phyloP scores from a whole-genome alignment of 495 filamentous ascomycete species.

The Elasticomyces elasticus region DNA sequence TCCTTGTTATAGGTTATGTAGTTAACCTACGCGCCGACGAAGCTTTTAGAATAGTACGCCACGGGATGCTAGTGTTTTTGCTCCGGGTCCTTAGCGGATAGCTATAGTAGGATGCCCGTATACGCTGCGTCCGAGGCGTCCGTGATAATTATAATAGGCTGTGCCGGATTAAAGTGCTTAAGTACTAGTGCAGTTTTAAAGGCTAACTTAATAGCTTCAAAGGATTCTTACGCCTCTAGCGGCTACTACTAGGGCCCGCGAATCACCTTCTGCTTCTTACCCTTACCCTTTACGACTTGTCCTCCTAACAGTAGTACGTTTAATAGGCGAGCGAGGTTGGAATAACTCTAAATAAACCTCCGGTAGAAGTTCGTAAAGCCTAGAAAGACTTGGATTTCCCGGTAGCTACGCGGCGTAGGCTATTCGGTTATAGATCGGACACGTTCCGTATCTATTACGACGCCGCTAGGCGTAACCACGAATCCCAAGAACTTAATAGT shows the following conservation, averaged over 20 bases:
- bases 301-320: not conserved
- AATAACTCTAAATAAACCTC: constrained; percentile 18
- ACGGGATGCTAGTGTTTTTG: constrained; percentile 3
- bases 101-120: constrained; percentile 1
- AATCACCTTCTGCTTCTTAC: not conserved
- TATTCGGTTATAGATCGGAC: constrained; percentile 18
- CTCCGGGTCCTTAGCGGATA: not conserved
- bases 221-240: no score
- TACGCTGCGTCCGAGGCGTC: constrained; percentile 21
- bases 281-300: not conserved
- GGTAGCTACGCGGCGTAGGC: constrained; percentile 14
- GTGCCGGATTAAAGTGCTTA: not conserved
- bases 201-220: not conserved
- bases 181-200: not conserved
- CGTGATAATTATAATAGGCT: constrained; percentile 1
- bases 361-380: constrained; percentile 27
- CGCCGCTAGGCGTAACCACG: constrained; percentile 13
- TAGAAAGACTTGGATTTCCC: constrained; percentile 23
- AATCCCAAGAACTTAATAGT: constrained; percentile 16
- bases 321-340: constrained; percentile 11
- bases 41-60: constrained; percentile 6
- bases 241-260: no score
- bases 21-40: constrained; percentile 3
- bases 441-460: constrained; percentile 15
- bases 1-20: constrained; percentile 15